These are phyloP conservation scores for Fusarium sp. DNA, from an alignment of 2,329 filamentous ascomycete genomes.

Conservation along the genomic window DNA sequence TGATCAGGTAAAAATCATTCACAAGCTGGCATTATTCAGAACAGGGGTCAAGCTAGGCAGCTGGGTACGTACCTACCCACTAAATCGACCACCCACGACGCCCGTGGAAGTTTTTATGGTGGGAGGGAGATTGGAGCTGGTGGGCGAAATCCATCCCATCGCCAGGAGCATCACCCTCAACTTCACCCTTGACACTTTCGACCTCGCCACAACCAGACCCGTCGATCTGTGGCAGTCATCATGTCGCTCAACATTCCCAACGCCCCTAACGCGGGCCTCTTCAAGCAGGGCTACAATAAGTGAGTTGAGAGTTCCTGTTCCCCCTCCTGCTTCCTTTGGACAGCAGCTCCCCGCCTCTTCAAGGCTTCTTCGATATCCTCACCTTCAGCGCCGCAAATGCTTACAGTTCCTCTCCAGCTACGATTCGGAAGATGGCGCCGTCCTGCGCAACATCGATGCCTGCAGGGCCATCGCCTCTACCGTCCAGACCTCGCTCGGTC, in stretches of 20 bases:
- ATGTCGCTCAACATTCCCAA: conserved; percentile 98
- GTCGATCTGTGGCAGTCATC: conserved; percentile 41
- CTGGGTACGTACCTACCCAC: conserved; percentile 41
- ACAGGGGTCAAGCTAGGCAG: conserved; percentile 21
- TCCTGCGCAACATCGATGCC: conserved; percentile 97
- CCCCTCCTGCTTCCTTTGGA: conserved; percentile 31
- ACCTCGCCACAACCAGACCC: conserved; percentile 33
- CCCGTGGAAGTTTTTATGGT: conserved; percentile 43
- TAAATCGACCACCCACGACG: conserved; percentile 37
- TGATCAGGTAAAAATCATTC: background rate
- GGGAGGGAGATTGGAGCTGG: conserved; percentile 38
- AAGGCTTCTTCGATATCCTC: conserved; percentile 21
- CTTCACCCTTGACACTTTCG: conserved; percentile 33
- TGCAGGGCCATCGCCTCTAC: conserved; percentile 95
- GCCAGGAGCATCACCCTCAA: conserved; percentile 35
- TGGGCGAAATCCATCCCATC: conserved; percentile 36
- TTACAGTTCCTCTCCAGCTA: conserved; percentile 67
- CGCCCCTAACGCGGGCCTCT: conserved; percentile 90
- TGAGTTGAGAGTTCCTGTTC: conserved; percentile 67
- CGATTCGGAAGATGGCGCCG: conserved; percentile 98
- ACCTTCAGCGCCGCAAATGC: conserved; percentile 4
- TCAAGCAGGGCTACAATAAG: conserved; percentile 97
- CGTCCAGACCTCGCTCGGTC: conserved; percentile 94
- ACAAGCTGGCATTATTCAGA: background rate
- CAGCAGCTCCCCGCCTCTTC: conserved; percentile 43